phyloP scores from a whole-genome alignment of 805 yeast genomes.

The Ogataea salicorniae region DNA sequence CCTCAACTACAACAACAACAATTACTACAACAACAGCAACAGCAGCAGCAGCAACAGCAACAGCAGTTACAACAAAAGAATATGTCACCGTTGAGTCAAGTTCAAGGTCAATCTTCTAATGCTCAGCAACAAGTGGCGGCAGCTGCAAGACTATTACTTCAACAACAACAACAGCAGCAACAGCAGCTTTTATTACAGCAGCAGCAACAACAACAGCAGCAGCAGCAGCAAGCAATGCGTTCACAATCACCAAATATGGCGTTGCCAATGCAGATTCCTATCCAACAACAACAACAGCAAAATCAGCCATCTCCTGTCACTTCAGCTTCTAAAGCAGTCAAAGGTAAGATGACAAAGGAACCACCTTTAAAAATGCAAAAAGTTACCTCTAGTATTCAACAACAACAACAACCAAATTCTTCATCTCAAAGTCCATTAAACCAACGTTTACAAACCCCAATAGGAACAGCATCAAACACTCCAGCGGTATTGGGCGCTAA shows the following conservation, averaged over 20 bases:
- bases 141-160: conserved; percentile 4
- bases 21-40: conserved; percentile 2
- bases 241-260: conserved; percentile 13
- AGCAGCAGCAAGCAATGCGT: conserved; percentile 10
- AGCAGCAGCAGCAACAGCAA: conserved; percentile 3
- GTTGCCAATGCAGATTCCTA: conserved; percentile 5
- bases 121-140: conserved; percentile 6
- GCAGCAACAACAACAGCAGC: conserved; percentile 9
- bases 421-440: conserved; percentile 3
- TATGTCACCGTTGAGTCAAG: conserved; percentile 5
- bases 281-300: conserved; percentile 6
- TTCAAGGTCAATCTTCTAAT: conserved; percentile 2
- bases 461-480: no score
- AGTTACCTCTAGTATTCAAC: conserved; percentile 2
- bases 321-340: conserved; percentile 3
- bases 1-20: conserved; percentile 7
- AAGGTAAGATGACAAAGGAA: conserved; percentile 5
- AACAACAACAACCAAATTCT: background rate
- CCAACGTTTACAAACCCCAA: conserved; percentile 4
- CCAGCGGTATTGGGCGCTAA: background rate
- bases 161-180: conserved; percentile 6
- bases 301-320: background rate
- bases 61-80: conserved; percentile 4
- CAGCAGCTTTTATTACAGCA: conserved; percentile 7
- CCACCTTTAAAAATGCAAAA: conserved; percentile 16